Conservation (phyloP, 208 protist genomes). For the Leishmania martiniquensis region DNA sequence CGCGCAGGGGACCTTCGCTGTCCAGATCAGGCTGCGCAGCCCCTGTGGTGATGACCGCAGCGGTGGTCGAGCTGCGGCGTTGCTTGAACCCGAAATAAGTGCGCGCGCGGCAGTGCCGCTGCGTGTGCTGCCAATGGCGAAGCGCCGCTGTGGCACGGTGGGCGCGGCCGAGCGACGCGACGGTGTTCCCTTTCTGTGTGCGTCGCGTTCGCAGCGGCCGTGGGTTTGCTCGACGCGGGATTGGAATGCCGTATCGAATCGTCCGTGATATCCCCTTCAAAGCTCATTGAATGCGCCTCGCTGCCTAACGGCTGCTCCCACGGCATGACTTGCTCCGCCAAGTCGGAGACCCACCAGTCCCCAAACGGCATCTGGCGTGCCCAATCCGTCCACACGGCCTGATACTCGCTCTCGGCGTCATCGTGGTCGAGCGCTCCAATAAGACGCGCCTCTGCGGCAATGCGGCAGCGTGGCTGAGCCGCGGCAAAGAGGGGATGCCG, state of each 20-base stretch:
- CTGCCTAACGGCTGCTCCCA: neutral
- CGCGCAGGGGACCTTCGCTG: neutral
- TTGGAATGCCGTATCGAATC: neutral
- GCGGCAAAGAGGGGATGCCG: no score
- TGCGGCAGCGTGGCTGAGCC: slow-evolving; percentile 17
- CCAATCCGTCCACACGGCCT: slow-evolving; percentile 10
- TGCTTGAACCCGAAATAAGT: neutral
- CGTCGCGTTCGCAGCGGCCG: neutral
- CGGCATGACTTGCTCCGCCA: slow-evolving; percentile 13
- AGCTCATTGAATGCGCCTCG: neutral
- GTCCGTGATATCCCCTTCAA: neutral
- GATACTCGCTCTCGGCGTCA: neutral
- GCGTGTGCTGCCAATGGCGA: neutral
- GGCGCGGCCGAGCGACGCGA: neutral
- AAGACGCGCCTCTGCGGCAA: slow-evolving; percentile 6
- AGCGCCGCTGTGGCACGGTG: neutral
- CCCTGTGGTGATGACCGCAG: neutral
- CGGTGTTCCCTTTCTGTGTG: neutral
- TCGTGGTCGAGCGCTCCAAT: neutral
- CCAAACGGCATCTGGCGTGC: slow-evolving; percentile 17
- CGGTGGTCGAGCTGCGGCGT: neutral
- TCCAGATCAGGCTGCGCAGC: neutral
- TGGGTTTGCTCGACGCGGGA: neutral
- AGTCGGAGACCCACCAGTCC: slow-evolving; percentile 23
- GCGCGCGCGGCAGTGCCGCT: neutral